Evolutionary conservation across 805 yeast species (phyloP).

Genomic region (Zygoascus bituminiphila): DNA sequence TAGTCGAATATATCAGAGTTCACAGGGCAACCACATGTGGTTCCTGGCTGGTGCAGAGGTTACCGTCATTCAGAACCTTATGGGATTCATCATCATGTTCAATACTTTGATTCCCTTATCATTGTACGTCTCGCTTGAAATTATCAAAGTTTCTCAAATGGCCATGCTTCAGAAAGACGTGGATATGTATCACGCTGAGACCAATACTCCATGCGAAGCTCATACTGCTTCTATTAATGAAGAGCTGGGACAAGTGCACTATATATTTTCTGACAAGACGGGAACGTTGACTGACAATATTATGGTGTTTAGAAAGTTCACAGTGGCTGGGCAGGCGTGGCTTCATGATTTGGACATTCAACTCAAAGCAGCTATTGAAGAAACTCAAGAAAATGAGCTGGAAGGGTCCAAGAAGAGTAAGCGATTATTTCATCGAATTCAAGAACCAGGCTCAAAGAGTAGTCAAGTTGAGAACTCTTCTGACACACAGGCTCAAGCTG

Average conservation of each 20-base stretch:
- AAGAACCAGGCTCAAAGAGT: background rate
- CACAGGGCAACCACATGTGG: constrained; percentile 48
- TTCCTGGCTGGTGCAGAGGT: constrained; percentile 66
- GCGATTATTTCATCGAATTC: background rate
- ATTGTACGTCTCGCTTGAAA: constrained; percentile 92
- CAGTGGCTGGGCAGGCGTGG: constrained; percentile 88
- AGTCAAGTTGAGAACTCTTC: background rate
- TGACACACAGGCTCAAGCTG: background rate
- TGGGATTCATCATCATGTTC: constrained; percentile 96
- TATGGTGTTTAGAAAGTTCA: constrained; percentile 85
- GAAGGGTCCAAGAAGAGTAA: background rate
- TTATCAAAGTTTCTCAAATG: constrained; percentile 83
- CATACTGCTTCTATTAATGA: constrained; percentile 93
- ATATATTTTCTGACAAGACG: constrained; percentile 91
- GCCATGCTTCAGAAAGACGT: constrained; percentile 78
- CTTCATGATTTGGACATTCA: constrained; percentile 59
- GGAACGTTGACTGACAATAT: constrained; percentile 94
- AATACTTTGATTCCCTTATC: constrained; percentile 94
- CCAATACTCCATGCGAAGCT: constrained; percentile 89
- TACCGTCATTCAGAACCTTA: constrained; percentile 79
- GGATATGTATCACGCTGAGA: constrained; percentile 82
- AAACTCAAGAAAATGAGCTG: background rate
- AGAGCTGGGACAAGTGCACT: constrained; percentile 94
- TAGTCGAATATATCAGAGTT: constrained; percentile 45
- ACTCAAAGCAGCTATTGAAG: constrained; percentile 23